Conservation (phyloP, 129 eudicot genomes). For the Cynara cardunculus region DNA sequence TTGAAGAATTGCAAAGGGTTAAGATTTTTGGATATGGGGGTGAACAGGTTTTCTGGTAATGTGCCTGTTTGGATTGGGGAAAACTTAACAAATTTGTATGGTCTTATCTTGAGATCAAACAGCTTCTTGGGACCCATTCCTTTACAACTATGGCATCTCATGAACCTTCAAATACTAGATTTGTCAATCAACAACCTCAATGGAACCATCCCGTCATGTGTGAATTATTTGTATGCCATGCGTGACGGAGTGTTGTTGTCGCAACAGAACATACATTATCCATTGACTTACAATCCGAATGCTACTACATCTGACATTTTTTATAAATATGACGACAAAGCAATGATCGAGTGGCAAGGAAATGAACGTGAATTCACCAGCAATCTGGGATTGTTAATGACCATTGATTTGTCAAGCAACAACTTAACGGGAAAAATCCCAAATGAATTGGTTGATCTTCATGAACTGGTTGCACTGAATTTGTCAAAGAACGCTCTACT, state of each 20-base stretch:
- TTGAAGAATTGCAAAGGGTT: background rate
- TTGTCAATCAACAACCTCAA: background rate
- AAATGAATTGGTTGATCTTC: constrained; percentile 8
- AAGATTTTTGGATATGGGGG: background rate
- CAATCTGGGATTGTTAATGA: constrained; percentile 9
- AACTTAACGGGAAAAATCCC: too few species aligned
- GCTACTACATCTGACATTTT: too few species aligned
- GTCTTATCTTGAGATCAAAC: constrained; percentile 20
- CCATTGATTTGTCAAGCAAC: too few species aligned
- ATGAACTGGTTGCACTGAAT: constrained; percentile 19
- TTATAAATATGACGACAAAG: background rate
- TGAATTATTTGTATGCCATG: background rate
- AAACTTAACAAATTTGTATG: background rate
- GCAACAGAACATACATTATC: background rate
- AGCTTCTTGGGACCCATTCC: constrained; percentile 23
- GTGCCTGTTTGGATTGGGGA: constrained; percentile 10
- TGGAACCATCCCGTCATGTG: background rate
- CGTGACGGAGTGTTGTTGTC: background rate
- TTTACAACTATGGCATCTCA: background rate
- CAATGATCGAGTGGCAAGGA: constrained; percentile 28
- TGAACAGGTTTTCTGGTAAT: constrained; percentile 5
- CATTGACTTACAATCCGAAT: background rate
- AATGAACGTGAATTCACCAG: constrained; percentile 7
- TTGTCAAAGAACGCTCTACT: constrained; percentile 22
- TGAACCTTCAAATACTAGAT: background rate